These are phyloP conservation scores for Mycena sp. DNA, from an alignment of 1,284 basidiomycete species.

Conservation along the genomic window DNA sequence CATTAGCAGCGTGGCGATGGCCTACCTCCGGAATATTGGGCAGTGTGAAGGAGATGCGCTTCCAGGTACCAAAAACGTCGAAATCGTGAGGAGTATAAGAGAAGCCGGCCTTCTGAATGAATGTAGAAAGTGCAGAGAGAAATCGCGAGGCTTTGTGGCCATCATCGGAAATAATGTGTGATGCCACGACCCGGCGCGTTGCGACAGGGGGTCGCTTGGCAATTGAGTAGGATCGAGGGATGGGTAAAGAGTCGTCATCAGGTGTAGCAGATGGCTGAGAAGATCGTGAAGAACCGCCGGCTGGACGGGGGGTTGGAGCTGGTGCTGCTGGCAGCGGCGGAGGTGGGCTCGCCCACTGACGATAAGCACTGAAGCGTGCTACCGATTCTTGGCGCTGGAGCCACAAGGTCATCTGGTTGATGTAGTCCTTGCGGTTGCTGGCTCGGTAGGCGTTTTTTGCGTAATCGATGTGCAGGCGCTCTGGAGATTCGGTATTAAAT, in stretches of 20 bases:
- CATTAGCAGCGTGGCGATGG: conserved; percentile 22
- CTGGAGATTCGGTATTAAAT: too few species aligned
- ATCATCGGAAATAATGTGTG: not conserved
- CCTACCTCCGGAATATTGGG: conserved; percentile 31
- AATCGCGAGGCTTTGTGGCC: conserved; percentile 3
- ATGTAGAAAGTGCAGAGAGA: not conserved
- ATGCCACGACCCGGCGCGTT: not conserved
- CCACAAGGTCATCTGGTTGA: conserved; percentile 41
- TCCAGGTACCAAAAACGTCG: conserved; percentile 31
- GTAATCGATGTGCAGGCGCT: too few species aligned
- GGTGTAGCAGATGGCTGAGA: too few species aligned
- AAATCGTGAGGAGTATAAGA: conserved; percentile 5
- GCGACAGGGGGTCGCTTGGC: not conserved
- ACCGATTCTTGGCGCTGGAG: conserved; percentile 37
- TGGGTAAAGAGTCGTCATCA: not conserved
- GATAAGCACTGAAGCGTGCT: conserved; percentile 8
- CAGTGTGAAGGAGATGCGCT: conserved; percentile 23
- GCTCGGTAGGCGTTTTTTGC: too few species aligned
- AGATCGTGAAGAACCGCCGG: too few species aligned
- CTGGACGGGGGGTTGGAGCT: not conserved
- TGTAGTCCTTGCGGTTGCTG: conserved; percentile 28
- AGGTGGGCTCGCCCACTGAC: conserved; percentile 13
- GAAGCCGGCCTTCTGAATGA: not conserved
- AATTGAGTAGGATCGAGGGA: not conserved
- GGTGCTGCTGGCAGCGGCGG: not conserved